Base-by-base conservation (phyloP, 352 stramenopile genomes). In the Pythium periplocum region DNA sequence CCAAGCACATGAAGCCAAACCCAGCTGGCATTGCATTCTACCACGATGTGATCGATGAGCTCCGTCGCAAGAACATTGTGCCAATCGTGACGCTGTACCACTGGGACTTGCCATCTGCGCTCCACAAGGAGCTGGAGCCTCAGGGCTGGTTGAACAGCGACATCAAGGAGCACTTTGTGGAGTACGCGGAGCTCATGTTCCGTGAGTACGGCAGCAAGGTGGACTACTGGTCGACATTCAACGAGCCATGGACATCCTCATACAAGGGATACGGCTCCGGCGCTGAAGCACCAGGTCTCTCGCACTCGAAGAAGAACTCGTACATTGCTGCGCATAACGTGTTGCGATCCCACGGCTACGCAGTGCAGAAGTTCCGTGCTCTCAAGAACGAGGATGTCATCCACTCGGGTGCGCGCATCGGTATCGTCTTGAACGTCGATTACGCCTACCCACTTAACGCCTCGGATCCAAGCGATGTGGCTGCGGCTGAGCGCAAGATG, bases 71-170 rank as follows among this genome's bases (percentile, higher is more conserved):
- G 48, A 71, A 78, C 55, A 95, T 98, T 50, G 72, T 83, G 45
- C 93, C 96, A n/a, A 84, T 96, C 37, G 62, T 98, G 17, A 98
- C 94, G 9, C 64, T 98, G n/a, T 98, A 98, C 64, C 96, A 98
- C 73, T 98, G 93, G 93, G 96, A 98, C 69, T 58, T 98, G 9
- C 96, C 96, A 5, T 68, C 92, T 31, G 65, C 71, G 36, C 62
- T 98, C 6, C 71, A 98, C 60, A 78, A 86, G 9, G 65, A 86
- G 34, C 85, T 94, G 39, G 53, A 54, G 26, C 75, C 72, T n/a
- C 76, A 78, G 42, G 93, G 93, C 1, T 91, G 75, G 73, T 48
- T 91, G n/a, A 83, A 83, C 50, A 8, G 38, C 3, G 68, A 66
- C 17, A 83, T 89, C 17, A 68, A 89, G 10, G 64, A 64, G 37